Evolutionary conservation across 2,329 filamentous ascomycete species (phyloP).

Genomic region (Dendrostoma leiphaemia): DNA sequence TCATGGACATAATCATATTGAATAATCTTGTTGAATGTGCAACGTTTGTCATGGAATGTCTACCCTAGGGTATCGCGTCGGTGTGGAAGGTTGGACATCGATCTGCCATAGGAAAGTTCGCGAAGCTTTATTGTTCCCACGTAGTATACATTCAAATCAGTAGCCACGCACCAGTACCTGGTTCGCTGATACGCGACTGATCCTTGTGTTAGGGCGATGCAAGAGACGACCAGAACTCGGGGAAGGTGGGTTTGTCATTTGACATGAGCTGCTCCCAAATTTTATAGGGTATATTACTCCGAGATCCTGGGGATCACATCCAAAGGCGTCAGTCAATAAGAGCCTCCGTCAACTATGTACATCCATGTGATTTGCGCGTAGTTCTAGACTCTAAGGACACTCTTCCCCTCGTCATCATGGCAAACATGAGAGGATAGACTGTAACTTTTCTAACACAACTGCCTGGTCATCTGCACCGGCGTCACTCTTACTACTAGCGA

Average conservation of each 20-base stretch:
- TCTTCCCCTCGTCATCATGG: neutral
- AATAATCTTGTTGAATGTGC: no score
- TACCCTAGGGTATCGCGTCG: no score
- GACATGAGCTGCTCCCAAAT: neutral
- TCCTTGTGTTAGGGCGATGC: neutral
- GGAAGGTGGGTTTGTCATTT: no score
- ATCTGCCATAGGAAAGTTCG: no score
- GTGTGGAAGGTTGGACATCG: no score
- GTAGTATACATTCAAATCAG: no score
- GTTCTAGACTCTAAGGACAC: neutral
- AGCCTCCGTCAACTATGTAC: neutral
- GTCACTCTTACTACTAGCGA: constrained; percentile 59
- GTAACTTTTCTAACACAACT: constrained; percentile 48
- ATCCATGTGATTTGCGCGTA: neutral
- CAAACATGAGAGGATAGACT: constrained; percentile 18
- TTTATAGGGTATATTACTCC: neutral
- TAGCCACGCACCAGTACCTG: no score
- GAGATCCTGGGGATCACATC: no score
- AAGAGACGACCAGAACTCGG: neutral
- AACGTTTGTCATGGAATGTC: no score
- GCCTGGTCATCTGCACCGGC: constrained; percentile 49
- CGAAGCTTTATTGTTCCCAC: constrained; percentile 29
- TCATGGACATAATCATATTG: no score
- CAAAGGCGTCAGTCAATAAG: no score
- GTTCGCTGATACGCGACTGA: no score